These are phyloP conservation scores for Metschnikowia lachancei DNA, from an alignment of 805 yeast genomes.

Conservation along the genomic window DNA sequence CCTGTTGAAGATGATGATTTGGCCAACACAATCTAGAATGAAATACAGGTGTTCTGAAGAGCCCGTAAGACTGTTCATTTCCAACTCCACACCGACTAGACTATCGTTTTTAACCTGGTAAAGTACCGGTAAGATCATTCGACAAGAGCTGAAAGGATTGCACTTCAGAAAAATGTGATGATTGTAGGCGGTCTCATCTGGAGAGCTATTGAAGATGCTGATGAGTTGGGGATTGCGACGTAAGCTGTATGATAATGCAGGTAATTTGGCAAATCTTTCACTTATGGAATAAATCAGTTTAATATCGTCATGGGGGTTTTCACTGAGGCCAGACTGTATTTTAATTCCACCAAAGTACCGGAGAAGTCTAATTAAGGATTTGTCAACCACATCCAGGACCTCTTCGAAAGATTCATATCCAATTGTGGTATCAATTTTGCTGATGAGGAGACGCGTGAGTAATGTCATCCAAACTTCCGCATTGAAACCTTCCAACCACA, in stretches of 20 bases:
- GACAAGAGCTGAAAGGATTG: constrained; percentile 19
- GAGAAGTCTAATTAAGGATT: constrained; percentile 26
- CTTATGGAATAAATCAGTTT: constrained; percentile 23
- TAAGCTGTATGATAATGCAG: constrained; percentile 33
- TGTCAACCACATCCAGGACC: constrained; percentile 27
- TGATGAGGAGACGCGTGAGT: constrained; percentile 32
- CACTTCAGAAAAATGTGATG: constrained; percentile 32
- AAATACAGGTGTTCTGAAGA: constrained; percentile 17
- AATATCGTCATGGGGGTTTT: constrained; percentile 25
- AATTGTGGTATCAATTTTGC: constrained; percentile 33
- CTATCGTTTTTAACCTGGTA: constrained; percentile 11
- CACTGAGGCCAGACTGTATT: constrained; percentile 1
- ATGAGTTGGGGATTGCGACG: constrained; percentile 37
- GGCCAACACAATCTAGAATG: constrained; percentile 32
- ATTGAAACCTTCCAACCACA: constrained; percentile 32
- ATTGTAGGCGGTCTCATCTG: constrained; percentile 45
- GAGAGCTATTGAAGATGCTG: constrained; percentile 40
- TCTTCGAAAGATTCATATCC: constrained; percentile 36
- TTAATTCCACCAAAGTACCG: constrained; percentile 29
- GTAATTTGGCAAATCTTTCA: constrained; percentile 28
- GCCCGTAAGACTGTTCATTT: constrained; percentile 10
- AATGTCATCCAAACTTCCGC: constrained; percentile 30
- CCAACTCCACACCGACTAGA: constrained; percentile 15
- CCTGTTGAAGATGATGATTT: constrained; percentile 25
- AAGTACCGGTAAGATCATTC: constrained; percentile 32